Conservation (phyloP, 1,139 yeast species). For the Torulaspora pretoriensis region DNA sequence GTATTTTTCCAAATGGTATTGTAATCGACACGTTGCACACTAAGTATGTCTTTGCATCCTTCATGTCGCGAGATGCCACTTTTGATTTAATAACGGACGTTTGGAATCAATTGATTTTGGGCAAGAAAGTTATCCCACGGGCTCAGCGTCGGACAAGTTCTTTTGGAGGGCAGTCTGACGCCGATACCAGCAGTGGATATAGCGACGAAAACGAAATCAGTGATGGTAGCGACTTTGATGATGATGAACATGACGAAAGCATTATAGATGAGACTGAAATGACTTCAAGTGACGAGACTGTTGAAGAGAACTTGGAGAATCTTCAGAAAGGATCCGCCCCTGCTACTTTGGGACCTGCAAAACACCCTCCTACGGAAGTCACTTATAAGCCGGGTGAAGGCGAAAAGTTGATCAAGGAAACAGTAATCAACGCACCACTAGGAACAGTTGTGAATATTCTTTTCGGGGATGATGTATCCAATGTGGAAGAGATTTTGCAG, state of each 20-base stretch:
- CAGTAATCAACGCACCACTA: conserved; percentile 65
- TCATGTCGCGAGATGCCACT: conserved; percentile 61
- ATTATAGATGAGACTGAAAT: conserved; percentile 24
- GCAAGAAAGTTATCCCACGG: conserved; percentile 28
- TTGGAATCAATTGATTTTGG: conserved; percentile 47
- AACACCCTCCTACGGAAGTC: conserved; percentile 52
- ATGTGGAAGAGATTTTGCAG: conserved; percentile 48
- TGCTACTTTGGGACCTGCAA: conserved; percentile 36
- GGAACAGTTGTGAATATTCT: conserved; percentile 66
- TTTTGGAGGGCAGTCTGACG: conserved; percentile 23
- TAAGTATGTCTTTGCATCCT: conserved; percentile 67
- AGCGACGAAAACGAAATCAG: conserved; percentile 23
- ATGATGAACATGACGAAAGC: conserved; percentile 31
- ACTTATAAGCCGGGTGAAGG: conserved; percentile 50
- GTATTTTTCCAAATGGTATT: conserved; percentile 70
- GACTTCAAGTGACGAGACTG: conserved; percentile 31
- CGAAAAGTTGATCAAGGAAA: conserved; percentile 64
- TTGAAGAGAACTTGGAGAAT: conserved; percentile 20
- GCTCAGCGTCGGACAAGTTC: conserved; percentile 15
- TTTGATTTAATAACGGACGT: conserved; percentile 58
- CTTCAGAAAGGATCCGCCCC: conserved; percentile 3
- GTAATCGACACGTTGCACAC: conserved; percentile 67
- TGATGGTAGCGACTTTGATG: conserved; percentile 18
- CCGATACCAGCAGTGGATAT: conserved; percentile 16
- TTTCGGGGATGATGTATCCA: conserved; percentile 67